Evolutionary conservation across 257 asterid genomes (phyloP), one percentile per base, ranked within the genome.

Genomic region (Petrea volubilis): DNA sequence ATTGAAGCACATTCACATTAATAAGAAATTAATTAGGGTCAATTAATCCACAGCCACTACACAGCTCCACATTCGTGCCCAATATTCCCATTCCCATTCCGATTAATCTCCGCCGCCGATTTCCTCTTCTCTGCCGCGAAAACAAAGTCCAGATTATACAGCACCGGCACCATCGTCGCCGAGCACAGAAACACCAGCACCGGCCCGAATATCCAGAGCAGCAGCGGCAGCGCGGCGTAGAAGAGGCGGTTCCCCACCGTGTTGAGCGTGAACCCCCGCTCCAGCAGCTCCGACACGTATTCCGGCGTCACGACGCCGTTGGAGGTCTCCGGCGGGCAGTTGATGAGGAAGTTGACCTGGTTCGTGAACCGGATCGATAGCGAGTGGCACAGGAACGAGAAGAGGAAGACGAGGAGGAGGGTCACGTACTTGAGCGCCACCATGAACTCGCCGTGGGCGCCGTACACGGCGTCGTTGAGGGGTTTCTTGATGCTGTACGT

Each of bases 391-490:
- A 90, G 1, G 86, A 93, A 93, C 27, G 98, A 84, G 82, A 89
- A 87, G 75, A 89, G 75, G 73, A 90, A 81, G 71, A 87, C 34
- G 61, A 86, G 78, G 71, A 93, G 93, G 43, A 93, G 79, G 0
- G 92, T 51, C 0, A 89, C 97, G 79, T 89, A 93, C 62, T 93
- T 93, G 3, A 93, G 75, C 6, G 97, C 93, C 80, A 89, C 67
- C 88, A 91, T 91, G 84, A 91, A 86, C 79, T 93, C 97, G 6
- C 98, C 98, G 64, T 93, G 98, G 0, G 91, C 97, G 2, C 98
- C 98, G 55, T 87, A 93, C 0, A 91, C 80, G 47, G 81, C 58
- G 78, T 93, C 97, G 75, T 84, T 86, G 12, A 93, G 51, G 20
- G 98, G 98, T 49, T 93, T 87, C 74, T 93, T 93, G 36, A 93